A percentile compares a stretch with the other conserved stretches of the same genome.
Conservation (phyloP, 192 early-diverging fungal species). For the Dissophora ornata region DNA sequence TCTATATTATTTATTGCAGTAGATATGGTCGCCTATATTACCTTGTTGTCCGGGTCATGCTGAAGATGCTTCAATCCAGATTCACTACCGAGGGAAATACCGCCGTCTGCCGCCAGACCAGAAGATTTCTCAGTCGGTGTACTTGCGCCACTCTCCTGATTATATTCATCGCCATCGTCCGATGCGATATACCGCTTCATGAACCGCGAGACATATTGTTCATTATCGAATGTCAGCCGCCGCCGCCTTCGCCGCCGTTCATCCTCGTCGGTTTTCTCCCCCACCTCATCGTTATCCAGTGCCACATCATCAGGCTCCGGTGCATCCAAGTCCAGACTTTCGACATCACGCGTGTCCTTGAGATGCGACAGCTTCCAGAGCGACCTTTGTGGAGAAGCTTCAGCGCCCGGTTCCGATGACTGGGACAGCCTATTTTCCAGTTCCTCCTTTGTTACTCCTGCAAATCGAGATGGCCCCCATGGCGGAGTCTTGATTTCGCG, state of each 20-base stretch:
- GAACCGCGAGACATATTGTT: constrained; percentile 24
- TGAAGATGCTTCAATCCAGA: neutral
- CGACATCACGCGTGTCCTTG: constrained; percentile 11
- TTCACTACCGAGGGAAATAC: neutral
- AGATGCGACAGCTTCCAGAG: constrained; percentile 40
- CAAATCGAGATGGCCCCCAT: constrained; percentile 45
- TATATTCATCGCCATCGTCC: neutral
- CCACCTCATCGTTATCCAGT: neutral
- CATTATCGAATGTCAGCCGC: neutral
- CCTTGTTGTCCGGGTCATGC: constrained; percentile 22
- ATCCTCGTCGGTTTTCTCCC: neutral
- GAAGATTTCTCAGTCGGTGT: too few relatives aligned
- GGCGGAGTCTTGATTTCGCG: constrained; percentile 26
- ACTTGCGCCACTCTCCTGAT: neutral
- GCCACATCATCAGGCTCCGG: neutral
- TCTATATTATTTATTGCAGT: neutral
- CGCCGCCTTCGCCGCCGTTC: neutral
- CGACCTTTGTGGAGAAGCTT: constrained; percentile 15
- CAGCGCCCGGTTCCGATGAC: constrained; percentile 7
- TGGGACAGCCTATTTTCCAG: constrained; percentile 17
- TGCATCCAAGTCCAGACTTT: neutral
- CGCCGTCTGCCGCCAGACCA: neutral
- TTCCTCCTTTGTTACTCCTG: neutral
- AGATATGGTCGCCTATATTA: constrained; percentile 23
- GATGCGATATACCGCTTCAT: constrained; percentile 13